Evolutionary conservation across 108 stramenopile species (phyloP), one percentile per base, ranked within the genome.

Genomic region (Parmales sp.): DNA sequence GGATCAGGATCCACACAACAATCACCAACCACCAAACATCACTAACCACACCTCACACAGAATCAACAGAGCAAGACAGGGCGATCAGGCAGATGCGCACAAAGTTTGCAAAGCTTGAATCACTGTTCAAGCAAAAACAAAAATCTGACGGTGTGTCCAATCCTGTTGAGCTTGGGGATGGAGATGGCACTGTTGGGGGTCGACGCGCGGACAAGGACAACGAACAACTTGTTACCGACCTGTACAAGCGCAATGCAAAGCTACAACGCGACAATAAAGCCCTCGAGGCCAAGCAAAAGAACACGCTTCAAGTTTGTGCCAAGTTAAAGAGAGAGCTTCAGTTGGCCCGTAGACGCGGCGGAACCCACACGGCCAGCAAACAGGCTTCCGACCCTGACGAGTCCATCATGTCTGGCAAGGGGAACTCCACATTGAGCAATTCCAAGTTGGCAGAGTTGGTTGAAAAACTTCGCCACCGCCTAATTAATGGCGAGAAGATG

Each of bases 141-240:
- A 11, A 34, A 11, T 28, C 54, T 34, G 54, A 60, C 7, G 54
- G 54, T 16, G 3, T 1, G 0, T 34, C 54, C 4, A 34, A 34
- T 16, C 13, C 29, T 16, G 31, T 60, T 16, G 54, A 60, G 31
- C 54, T 60, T 1, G 54, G 54, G 20, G 54, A 60, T 16, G 54
- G 54, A 28, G 54, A 60, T 34, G 54, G 54, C 54, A 60, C 36
- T 13, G 28, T 60, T 16, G 54, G 54, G 18, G 54, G 54, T 20
- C 54, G 54, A 28, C 54, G 54, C 16, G 54, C 54, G n/a, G 54
- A 60, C 54, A 60, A 60, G 54, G 54, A 60, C 31, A 60, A 60
- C 31, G 54, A 60, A 34, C 54, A 60, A 34, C 54, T 60, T 34
- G 54, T 60, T 20, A 60, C 54, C 31, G 54, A 60, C 16, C 16